These are phyloP conservation scores for Parathielavia hyrcaniae DNA, from an alignment of 495 filamentous ascomycete species.

Conservation along the genomic window DNA sequence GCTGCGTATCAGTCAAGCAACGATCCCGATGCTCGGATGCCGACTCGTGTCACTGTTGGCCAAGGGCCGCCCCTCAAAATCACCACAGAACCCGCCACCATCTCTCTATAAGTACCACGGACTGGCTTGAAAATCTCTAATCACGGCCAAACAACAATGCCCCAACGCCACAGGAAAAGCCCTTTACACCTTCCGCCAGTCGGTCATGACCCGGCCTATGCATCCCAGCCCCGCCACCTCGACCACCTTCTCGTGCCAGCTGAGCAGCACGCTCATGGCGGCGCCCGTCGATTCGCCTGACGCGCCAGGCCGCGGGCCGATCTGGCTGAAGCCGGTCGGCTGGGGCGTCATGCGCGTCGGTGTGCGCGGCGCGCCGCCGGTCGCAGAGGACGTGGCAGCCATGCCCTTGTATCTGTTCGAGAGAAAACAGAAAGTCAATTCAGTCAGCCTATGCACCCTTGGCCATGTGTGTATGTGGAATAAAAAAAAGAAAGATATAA, in stretches of 20 bases:
- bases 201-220: conserved; percentile 86
- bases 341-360: conserved; percentile 63
- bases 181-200: conserved; percentile 73
- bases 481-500: background rate
- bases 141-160: background rate
- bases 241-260: conserved; percentile 94
- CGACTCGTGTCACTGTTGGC: too few species aligned
- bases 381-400: conserved; percentile 40
- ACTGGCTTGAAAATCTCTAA: background rate
- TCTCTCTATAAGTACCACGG: conserved; percentile 8
- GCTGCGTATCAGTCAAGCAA: too few species aligned
- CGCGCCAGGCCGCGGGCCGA: conserved; percentile 58
- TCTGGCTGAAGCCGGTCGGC: conserved; percentile 76
- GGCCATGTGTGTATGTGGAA: background rate
- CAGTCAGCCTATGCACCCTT: background rate
- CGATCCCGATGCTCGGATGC: too few species aligned
- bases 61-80: background rate
- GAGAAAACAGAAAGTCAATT: background rate
- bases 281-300: conserved; percentile 69
- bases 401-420: conserved; percentile 71
- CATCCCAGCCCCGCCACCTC: conserved; percentile 81
- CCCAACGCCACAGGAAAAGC: conserved; percentile 1
- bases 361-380: conserved; percentile 34
- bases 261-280: conserved; percentile 87
- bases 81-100: conserved; percentile 4